A percentile compares a stretch with the other conserved stretches of the same genome.
These are phyloP conservation scores for Lecanicillium sp. DNA, from an alignment of 2,329 filamentous ascomycete species.

Conservation along the genomic window DNA sequence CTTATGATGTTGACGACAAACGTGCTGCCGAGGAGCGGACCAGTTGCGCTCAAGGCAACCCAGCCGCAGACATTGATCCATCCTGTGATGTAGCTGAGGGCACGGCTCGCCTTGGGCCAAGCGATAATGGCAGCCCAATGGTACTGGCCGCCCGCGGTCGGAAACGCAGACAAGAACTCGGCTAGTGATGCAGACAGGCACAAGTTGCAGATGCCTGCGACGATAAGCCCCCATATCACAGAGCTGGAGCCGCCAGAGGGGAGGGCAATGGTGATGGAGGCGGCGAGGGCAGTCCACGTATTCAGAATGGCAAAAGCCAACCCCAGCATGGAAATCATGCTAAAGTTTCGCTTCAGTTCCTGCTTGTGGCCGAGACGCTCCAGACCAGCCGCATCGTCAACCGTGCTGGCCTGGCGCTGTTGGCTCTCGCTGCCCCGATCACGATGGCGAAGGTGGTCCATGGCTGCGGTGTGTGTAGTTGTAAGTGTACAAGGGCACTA, in stretches of 20 bases:
- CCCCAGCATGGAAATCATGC: constrained; percentile 37
- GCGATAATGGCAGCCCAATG: constrained; percentile 63
- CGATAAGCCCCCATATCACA: constrained; percentile 63
- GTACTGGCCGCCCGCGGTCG: constrained; percentile 54
- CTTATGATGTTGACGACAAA: constrained; percentile 59
- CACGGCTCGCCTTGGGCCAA: constrained; percentile 50
- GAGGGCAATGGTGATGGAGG: constrained; percentile 42
- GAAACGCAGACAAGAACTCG: constrained; percentile 61
- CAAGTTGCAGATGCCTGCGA: constrained; percentile 61
- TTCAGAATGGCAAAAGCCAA: constrained; percentile 41
- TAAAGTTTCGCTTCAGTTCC: constrained; percentile 42
- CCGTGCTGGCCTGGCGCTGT: not conserved
- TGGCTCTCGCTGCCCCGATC: no score
- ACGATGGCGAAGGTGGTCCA: no score
- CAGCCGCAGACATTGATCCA: constrained; percentile 67
- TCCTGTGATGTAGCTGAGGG: constrained; percentile 62
- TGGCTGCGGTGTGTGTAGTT: no score
- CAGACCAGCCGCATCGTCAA: constrained; percentile 31
- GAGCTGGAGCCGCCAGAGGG: constrained; percentile 63
- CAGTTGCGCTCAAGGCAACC: constrained; percentile 61
- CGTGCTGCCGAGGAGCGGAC: constrained; percentile 58
- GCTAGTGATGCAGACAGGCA: constrained; percentile 61
- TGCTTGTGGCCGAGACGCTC: constrained; percentile 38
- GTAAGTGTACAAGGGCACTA: no score
- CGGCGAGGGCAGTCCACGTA: constrained; percentile 40